Conservation (phyloP, 139 green algal species). For the Closterium sp. region DNA sequence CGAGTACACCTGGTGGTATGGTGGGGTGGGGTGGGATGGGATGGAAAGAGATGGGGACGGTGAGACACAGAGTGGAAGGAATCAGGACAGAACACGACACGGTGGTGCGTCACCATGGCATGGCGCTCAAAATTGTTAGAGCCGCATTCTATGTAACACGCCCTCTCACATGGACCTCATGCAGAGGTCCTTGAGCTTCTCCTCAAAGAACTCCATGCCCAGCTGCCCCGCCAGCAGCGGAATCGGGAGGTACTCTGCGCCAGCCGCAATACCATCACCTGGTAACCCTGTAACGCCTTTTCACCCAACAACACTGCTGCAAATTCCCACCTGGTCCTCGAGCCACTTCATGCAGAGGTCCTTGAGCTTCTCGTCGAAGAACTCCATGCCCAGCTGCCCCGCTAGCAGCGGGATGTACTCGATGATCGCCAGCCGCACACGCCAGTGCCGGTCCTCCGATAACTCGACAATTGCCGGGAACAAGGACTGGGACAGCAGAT, state of each 20-base stretch:
- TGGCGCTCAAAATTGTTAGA: too few species aligned
- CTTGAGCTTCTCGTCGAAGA: slow-evolving; percentile 81
- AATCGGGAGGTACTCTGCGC: neutral
- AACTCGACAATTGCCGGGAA: slow-evolving; percentile 96
- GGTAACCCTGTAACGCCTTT: neutral
- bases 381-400: slow-evolving; percentile 74
- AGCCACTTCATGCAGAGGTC: slow-evolving; percentile 95
- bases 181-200: slow-evolving; percentile 91
- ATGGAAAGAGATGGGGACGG: neutral
- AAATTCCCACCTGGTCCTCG: slow-evolving; percentile 70
- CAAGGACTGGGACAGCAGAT: slow-evolving; percentile 87
- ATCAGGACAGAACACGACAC: too few species aligned
- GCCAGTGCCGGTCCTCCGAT: slow-evolving; percentile 96
- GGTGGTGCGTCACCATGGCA: too few species aligned
- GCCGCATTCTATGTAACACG: too few species aligned
- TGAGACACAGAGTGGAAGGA: neutral
- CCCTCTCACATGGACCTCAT: slow-evolving; percentile 57
- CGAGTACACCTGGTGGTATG: slow-evolving; percentile 60
- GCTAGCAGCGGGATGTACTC: slow-evolving; percentile 97
- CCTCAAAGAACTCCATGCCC: slow-evolving; percentile 52
- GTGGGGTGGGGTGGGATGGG: neutral
- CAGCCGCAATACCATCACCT: neutral
- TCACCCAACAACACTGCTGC: neutral
- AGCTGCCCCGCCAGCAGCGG: neutral
- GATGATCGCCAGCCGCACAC: slow-evolving; percentile 96